These are phyloP conservation scores for Suhomyces panamericanus DNA, from an alignment of 1,139 yeast genomes.

Conservation along the genomic window DNA sequence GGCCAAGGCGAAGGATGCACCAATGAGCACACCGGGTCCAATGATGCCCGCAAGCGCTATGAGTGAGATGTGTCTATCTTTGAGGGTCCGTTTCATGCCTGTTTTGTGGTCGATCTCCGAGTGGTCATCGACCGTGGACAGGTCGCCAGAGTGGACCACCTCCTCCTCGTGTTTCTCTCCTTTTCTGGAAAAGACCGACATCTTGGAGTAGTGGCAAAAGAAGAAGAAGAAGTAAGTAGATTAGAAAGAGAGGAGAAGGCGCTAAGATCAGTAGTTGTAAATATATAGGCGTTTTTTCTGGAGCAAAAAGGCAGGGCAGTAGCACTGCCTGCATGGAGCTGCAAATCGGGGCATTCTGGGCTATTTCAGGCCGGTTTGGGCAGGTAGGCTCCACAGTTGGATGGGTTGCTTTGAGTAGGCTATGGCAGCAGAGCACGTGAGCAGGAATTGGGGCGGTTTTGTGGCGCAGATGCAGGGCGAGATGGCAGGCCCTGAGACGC, in stretches of 20 bases:
- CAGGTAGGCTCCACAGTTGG: too few relatives aligned
- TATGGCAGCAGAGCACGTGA: background rate
- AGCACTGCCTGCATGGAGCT: too few relatives aligned
- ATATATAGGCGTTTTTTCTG: too few relatives aligned
- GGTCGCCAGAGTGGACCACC: slow-evolving; percentile 1
- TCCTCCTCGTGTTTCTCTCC: slow-evolving; percentile 4
- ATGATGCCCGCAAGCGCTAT: slow-evolving; percentile 56
- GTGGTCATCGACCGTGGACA: slow-evolving; percentile 8
- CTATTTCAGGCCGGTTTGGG: too few relatives aligned
- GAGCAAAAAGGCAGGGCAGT: too few relatives aligned
- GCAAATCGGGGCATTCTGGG: too few relatives aligned
- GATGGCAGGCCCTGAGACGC: too few relatives aligned
- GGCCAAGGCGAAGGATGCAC: slow-evolving; percentile 46
- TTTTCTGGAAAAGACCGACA: background rate
- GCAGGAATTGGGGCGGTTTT: too few relatives aligned
- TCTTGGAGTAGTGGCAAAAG: too few relatives aligned
- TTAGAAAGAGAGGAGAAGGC: background rate
- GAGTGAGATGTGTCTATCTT: slow-evolving; percentile 45
- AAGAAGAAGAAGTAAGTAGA: too few relatives aligned
- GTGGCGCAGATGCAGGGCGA: too few relatives aligned
- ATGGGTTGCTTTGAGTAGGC: background rate
- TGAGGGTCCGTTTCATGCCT: slow-evolving; percentile 36
- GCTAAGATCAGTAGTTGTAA: background rate
- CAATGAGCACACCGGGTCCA: slow-evolving; percentile 55
- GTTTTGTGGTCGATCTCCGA: slow-evolving; percentile 17